Evolutionary conservation across 257 asterid genomes (phyloP).

Genomic region (Hygrophila difformis): DNA sequence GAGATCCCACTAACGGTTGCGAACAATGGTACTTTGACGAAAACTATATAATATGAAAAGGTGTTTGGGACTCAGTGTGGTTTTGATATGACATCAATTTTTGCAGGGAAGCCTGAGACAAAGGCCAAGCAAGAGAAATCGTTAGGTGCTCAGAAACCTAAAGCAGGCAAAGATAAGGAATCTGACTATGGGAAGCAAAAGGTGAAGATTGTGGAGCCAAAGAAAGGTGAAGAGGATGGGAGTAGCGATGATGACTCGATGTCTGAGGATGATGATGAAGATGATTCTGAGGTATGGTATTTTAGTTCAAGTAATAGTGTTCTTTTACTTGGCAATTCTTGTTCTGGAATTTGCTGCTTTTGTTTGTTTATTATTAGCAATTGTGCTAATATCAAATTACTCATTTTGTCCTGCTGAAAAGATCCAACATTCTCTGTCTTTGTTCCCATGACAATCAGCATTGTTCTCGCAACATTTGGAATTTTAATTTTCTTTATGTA

Average conservation of each 20-base stretch:
- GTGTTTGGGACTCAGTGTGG: neutral
- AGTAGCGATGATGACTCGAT: conserved; percentile 37
- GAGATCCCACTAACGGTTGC: conserved; percentile 33
- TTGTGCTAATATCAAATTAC: neutral
- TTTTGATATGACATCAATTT: neutral
- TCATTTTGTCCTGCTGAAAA: too few relatives aligned
- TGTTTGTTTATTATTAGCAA: neutral
- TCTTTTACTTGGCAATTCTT: neutral
- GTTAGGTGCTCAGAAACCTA: conserved; percentile 31
- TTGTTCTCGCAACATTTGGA: too few relatives aligned
- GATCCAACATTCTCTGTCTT: too few relatives aligned
- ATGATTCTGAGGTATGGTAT: conserved; percentile 29
- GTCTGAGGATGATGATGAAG: conserved; percentile 40
- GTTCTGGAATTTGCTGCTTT: conserved; percentile 1
- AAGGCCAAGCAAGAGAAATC: conserved; percentile 43
- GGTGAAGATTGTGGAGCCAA: conserved; percentile 67
- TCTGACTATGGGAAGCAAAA: conserved; percentile 49
- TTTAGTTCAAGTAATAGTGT: neutral
- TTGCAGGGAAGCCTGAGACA: conserved; percentile 31
- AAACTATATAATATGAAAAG: neutral
- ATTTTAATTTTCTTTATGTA: too few relatives aligned
- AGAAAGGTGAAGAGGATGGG: conserved; percentile 22
- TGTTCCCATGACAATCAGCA: neutral
- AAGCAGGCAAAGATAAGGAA: conserved; percentile 32
- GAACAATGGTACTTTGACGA: conserved; percentile 36